Evolutionary conservation across 305 asterid species (phyloP).

Genomic region (Withania somnifera): DNA sequence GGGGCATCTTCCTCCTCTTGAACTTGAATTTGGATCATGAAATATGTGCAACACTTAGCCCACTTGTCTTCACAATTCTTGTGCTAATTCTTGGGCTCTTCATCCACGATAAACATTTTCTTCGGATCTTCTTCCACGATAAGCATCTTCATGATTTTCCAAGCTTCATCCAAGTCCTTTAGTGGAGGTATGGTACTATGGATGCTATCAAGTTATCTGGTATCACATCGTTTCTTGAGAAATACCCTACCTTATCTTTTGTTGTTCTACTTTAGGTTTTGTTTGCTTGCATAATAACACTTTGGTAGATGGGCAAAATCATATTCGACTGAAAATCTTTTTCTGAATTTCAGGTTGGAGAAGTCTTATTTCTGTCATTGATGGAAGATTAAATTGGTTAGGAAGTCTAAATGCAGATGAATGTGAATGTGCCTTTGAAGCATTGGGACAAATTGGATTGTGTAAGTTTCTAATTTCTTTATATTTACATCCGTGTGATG

Average conservation of each 20-base stretch:
- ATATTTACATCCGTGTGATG: not conserved
- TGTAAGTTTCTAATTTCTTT: conserved; percentile 41
- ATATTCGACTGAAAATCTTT: conserved; percentile 5
- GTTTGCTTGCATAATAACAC: not conserved
- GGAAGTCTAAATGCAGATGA: conserved; percentile 62
- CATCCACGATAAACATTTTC: too few species aligned
- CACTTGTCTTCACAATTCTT: too few species aligned
- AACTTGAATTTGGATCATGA: too few species aligned
- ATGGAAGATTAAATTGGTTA: conserved; percentile 47
- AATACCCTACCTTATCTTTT: not conserved
- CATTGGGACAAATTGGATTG: conserved; percentile 84
- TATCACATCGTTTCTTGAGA: not conserved
- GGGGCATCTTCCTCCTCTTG: too few species aligned
- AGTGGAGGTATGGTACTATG: not conserved
- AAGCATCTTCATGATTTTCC: too few species aligned
- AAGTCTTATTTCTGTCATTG: conserved; percentile 55
- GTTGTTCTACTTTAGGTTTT: not conserved
- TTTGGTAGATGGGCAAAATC: not conserved
- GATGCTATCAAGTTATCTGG: not conserved
- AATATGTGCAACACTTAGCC: too few species aligned
- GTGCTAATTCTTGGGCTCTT: too few species aligned
- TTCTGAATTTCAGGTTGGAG: conserved; percentile 41
- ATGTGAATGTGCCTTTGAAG: conserved; percentile 88
- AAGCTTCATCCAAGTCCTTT: too few species aligned
- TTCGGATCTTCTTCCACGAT: too few species aligned